Evolutionary conservation across 2,329 filamentous ascomycete genomes (phyloP), one percentile per base, ranked within the genome.

Genomic region (Chaetomiaceae sp.): DNA sequence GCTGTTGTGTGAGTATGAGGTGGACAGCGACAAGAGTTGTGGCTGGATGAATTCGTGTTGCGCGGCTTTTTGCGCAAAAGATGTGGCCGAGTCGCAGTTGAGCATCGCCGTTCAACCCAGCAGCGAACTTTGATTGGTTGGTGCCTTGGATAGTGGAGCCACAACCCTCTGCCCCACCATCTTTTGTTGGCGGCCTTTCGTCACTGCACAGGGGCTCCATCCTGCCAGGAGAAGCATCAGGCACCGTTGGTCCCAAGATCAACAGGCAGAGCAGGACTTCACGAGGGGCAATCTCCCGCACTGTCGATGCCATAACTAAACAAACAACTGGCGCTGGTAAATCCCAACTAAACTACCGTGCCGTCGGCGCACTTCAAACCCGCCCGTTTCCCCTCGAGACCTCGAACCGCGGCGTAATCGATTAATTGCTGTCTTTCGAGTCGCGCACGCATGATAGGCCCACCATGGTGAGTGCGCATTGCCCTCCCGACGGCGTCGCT

Each of bases 401-500:
- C 11, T 9, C 33, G 8, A 45, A 17, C 27, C 36, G 14, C 51
- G 17, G 38, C 51, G 20, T 29, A 45, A 54, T 51, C 37, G 22
- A 23, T 40, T 34, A 38, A 51, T 56, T 51, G 54, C 49, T 44
- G 38, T 25, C 40, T 52, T 54, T 55, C 37, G 47, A 52, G 47
- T 45, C 43, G 46, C 54, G 58, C 52, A 51, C 53, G 54, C 53
- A 57, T 55, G 57, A 59, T 37, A 29, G 48, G 39, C 60, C 57
- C 61, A 47, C 53, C 57, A 63, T 63, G 61, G 61, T 63, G 51
- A 61, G 61, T 63, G 49, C 60, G 59, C 51, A 54, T 22, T 36
- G 17, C 29, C 25, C 27, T 17, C 47, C 20, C 17, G 11, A 36
- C 39, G 31, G 20, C 39, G 14, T 33, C 36, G 29, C 29, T 15